Conservation (phyloP, 805 yeast species). For the Suhomyces vadensis region DNA sequence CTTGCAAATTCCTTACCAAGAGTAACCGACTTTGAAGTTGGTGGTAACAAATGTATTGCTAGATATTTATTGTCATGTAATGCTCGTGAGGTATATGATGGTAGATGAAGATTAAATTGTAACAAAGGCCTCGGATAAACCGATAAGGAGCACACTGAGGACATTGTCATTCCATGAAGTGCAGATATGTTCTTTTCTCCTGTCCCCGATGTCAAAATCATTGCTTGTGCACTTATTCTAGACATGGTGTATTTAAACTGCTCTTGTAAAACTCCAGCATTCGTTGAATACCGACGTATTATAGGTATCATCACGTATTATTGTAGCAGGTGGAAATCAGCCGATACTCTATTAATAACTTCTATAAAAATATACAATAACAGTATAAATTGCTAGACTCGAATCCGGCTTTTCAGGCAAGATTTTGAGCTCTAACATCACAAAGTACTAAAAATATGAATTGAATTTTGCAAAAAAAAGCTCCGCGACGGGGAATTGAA, state of each 20-base stretch:
- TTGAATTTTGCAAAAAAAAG: slow-evolving; percentile 6
- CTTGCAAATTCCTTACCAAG: slow-evolving; percentile 66
- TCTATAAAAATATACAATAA: no score
- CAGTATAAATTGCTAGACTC: no score
- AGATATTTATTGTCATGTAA: slow-evolving; percentile 58
- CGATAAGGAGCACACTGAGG: slow-evolving; percentile 83
- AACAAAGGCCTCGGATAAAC: slow-evolving; percentile 74
- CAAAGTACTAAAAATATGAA: background rate
- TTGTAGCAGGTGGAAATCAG: background rate
- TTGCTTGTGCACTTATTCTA: slow-evolving; percentile 42
- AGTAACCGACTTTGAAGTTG: slow-evolving; percentile 52
- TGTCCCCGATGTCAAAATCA: slow-evolving; percentile 42
- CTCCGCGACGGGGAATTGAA: slow-evolving; percentile 27
- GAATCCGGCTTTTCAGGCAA: background rate
- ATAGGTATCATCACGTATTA: slow-evolving; percentile 4
- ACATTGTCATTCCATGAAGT: slow-evolving; percentile 76
- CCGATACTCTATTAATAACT: no score
- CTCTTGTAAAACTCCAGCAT: slow-evolving; percentile 10
- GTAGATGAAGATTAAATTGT: slow-evolving; percentile 84
- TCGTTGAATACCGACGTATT: slow-evolving; percentile 8
- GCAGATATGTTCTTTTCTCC: slow-evolving; percentile 12
- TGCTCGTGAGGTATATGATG: slow-evolving; percentile 74
- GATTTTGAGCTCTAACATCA: background rate
- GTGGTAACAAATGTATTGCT: slow-evolving; percentile 77
- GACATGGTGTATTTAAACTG: slow-evolving; percentile 37